Conservation (phyloP, 148 eudicot genomes). For the Vaccinium corymbosum region DNA sequence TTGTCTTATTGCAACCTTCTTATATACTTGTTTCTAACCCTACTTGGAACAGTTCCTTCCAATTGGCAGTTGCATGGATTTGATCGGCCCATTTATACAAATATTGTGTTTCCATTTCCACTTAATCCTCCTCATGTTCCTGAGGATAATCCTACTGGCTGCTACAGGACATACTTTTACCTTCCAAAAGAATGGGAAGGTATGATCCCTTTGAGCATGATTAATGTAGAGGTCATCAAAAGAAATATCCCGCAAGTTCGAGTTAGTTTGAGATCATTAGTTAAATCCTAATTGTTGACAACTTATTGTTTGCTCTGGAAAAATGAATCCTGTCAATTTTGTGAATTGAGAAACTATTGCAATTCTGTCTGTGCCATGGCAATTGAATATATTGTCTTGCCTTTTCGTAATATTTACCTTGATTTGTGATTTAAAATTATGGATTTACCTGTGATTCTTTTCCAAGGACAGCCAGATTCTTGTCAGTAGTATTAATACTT, state of each 20-base stretch:
- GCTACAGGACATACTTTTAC: constrained; percentile 78
- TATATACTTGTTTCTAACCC: not conserved
- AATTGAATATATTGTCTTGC: not conserved
- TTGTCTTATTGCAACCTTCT: constrained; percentile 3
- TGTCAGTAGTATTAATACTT: not conserved
- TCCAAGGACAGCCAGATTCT: not conserved
- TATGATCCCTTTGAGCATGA: constrained; percentile 26
- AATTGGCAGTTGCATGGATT: constrained; percentile 98
- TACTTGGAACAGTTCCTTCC: constrained; percentile 72
- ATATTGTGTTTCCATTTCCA: constrained; percentile 70
- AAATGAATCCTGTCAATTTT: not conserved
- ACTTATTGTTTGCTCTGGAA: not conserved
- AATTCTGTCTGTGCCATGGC: not conserved
- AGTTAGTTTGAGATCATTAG: not conserved
- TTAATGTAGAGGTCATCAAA: not conserved
- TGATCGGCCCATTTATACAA: constrained; percentile 88
- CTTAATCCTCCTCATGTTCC: constrained; percentile 87
- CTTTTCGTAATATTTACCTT: not conserved
- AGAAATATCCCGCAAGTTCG: not conserved
- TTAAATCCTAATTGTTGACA: not conserved
- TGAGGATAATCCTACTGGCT: constrained; percentile 90
- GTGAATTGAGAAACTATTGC: not conserved
- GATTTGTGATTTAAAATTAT: not conserved
- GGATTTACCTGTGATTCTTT: not conserved
- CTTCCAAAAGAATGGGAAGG: constrained; percentile 90